phyloP scores from a whole-genome alignment of 148 eudicot species.

The Hydrangea macrophylla region DNA sequence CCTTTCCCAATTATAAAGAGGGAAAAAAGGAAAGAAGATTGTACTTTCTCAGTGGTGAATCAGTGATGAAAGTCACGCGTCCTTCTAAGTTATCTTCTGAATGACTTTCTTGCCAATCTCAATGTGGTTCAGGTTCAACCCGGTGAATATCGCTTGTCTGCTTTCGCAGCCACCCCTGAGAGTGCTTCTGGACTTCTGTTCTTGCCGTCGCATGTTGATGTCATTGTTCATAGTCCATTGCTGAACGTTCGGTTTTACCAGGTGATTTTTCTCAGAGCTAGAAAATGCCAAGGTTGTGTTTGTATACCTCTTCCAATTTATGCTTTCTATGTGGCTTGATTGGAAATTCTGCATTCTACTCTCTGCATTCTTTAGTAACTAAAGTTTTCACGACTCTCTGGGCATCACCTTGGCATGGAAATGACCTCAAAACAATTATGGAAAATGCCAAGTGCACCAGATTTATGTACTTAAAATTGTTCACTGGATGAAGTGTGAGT shows the following conservation, averaged over 20 bases:
- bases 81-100: not conserved
- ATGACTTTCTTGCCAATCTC: not conserved
- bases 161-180: slow-evolving; percentile 74
- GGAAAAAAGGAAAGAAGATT: not conserved
- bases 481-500: too few relatives aligned
- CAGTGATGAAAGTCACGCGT: not conserved
- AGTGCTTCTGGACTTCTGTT: slow-evolving; percentile 69
- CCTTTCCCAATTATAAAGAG: not conserved
- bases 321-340: not conserved
- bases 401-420: not conserved
- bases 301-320: not conserved
- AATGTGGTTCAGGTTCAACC: slow-evolving; percentile 68
- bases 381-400: not conserved
- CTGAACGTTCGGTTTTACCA: slow-evolving; percentile 80
- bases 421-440: too few relatives aligned
- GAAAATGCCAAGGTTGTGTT: slow-evolving; percentile 8
- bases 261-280: slow-evolving; percentile 36
- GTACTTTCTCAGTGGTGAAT: not conserved
- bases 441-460: too few relatives aligned
- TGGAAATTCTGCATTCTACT: not conserved
- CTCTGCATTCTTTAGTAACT: not conserved
- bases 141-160: slow-evolving; percentile 93
- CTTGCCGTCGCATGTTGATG: slow-evolving; percentile 74
- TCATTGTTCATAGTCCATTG: slow-evolving; percentile 70
- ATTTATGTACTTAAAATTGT: too few relatives aligned